These are phyloP conservation scores for Hypholoma fasciculare DNA, from an alignment of 768 basidiomycete species.

Conservation along the genomic window DNA sequence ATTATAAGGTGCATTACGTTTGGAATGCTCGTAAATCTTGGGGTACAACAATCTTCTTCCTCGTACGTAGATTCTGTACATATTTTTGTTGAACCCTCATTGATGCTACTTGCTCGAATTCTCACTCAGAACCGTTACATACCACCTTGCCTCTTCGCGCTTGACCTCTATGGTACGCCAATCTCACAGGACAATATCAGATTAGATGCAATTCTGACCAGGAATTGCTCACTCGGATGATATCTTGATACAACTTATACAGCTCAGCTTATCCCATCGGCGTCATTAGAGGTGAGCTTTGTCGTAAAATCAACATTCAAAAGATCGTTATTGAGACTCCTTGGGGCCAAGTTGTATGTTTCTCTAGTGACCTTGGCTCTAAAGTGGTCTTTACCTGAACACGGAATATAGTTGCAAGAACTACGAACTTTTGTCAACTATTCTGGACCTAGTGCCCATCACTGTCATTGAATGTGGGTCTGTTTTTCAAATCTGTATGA, in stretches of 20 bases:
- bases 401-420: constrained; percentile 1
- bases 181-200: too few relatives aligned
- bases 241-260: not conserved
- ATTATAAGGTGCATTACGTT: not conserved
- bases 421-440: not conserved
- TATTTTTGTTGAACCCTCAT: not conserved
- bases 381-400: not conserved
- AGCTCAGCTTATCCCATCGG: not conserved
- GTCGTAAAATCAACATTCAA: not conserved
- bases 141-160: not conserved
- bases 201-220: too few relatives aligned
- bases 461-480: not conserved
- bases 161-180: not conserved
- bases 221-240: too few relatives aligned
- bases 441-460: not conserved
- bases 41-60: not conserved
- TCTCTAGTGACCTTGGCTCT: not conserved
- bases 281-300: not conserved
- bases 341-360: not conserved
- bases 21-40: not conserved
- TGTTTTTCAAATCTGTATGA: not conserved
- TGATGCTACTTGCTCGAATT: not conserved
- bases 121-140: not conserved
- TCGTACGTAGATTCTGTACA: not conserved
- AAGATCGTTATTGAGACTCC: not conserved